Percentiles rank a stretch among this genome's conserved stretches.
phyloP scores from a whole-genome alignment of 2,329 filamentous ascomycete genomes.

The Fusarium pseudonygamai region DNA sequence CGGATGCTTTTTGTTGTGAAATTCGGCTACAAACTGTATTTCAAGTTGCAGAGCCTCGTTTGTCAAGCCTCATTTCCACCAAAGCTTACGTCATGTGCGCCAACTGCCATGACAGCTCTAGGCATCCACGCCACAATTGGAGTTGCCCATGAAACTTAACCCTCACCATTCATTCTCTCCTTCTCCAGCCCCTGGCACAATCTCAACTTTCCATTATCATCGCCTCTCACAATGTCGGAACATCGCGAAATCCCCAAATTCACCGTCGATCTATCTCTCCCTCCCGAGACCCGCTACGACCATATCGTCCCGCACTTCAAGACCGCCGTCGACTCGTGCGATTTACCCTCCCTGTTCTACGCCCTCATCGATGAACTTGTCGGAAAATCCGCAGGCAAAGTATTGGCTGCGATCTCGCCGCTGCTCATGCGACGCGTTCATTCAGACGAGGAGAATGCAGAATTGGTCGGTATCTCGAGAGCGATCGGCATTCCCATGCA shows the following conservation, averaged over 20 bases:
- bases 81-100: not conserved
- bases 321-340: conserved; percentile 12
- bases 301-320: conserved; percentile 40
- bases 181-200: fast-evolving
- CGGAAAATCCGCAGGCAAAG: conserved; percentile 31
- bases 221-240: not conserved
- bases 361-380: conserved; percentile 52
- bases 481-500: conserved; percentile 64
- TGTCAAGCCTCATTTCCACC: too few species aligned
- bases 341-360: conserved; percentile 60
- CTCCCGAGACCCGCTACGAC: conserved; percentile 41
- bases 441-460: conserved; percentile 65
- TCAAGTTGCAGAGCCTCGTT: not conserved
- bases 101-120: not conserved
- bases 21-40: fast-evolving
- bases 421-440: conserved; percentile 61
- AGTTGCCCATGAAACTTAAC: not conserved
- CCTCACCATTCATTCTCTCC: not conserved
- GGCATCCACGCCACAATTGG: not conserved
- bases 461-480: conserved; percentile 66
- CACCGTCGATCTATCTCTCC: conserved; percentile 42
- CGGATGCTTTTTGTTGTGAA: fast-evolving
- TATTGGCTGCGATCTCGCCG: conserved; percentile 51
- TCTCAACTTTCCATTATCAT: too few species aligned
- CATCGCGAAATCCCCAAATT: conserved; percentile 36